phyloP scores from a whole-genome alignment of 352 stramenopile species.

The Aphanomyces cochlioides region DNA sequence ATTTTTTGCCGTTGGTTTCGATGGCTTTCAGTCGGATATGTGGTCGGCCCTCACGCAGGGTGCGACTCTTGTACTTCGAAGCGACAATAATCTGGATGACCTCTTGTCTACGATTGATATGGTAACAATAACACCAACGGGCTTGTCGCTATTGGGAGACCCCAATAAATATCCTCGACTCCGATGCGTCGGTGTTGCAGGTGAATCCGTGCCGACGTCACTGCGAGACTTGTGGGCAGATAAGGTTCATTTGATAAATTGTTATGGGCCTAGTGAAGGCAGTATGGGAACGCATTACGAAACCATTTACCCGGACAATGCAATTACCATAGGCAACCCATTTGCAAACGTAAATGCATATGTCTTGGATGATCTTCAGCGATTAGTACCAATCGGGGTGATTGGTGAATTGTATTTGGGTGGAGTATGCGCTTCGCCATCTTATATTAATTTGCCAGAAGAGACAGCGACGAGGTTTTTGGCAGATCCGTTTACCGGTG shows the following conservation, averaged over 20 bases:
- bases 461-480: conserved; percentile 32
- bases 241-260: conserved; percentile 8
- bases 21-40: neutral
- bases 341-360: conserved; percentile 3
- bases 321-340: neutral
- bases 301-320: neutral
- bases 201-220: neutral
- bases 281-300: neutral
- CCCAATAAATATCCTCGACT: neutral
- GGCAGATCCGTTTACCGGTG: conserved; percentile 50
- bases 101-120: neutral
- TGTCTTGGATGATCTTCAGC: neutral
- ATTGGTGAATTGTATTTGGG: conserved; percentile 8
- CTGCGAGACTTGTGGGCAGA: neutral
- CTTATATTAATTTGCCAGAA: conserved; percentile 6
- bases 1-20: neutral
- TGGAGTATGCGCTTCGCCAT: neutral
- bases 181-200: neutral
- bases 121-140: neutral
- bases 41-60: conserved; percentile 19
- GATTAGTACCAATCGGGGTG: neutral
- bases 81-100: conserved; percentile 54
- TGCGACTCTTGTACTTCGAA: conserved; percentile 50
- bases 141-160: neutral
- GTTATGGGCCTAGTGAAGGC: conserved; percentile 15